phyloP scores from a whole-genome alignment of 176 grass and related monocot species.

The Calamus simplicifolius region DNA sequence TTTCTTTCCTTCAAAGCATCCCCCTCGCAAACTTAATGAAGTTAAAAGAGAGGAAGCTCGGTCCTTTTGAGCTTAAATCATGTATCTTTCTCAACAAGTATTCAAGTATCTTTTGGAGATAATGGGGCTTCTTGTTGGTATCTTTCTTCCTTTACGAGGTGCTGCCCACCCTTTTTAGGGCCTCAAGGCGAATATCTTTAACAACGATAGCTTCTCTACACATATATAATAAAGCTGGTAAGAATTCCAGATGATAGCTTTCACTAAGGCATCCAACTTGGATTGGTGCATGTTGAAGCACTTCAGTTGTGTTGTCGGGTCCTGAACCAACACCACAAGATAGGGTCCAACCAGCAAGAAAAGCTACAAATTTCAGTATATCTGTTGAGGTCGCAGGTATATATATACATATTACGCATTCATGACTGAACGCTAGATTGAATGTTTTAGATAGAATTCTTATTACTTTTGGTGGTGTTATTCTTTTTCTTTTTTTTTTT shows the following conservation, averaged over 20 bases:
- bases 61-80: too few species aligned
- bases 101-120: slow-evolving; percentile 11
- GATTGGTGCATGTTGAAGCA: slow-evolving; percentile 33
- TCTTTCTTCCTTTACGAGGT: slow-evolving; percentile 48
- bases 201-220: slow-evolving; percentile 25
- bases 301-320: slow-evolving; percentile 19
- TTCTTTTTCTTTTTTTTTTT: too few species aligned
- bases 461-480: too few species aligned
- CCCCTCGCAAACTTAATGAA: too few species aligned
- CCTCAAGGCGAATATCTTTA: slow-evolving; percentile 41
- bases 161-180: slow-evolving; percentile 27
- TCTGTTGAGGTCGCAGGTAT: too few species aligned
- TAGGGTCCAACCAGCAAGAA: slow-evolving; percentile 15
- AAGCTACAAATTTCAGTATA: too few species aligned
- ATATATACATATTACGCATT: too few species aligned
- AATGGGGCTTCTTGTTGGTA: slow-evolving; percentile 29
- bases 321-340: slow-evolving; percentile 18
- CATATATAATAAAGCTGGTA: slow-evolving; percentile 28
- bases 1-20: too few species aligned
- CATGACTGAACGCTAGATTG: too few species aligned
- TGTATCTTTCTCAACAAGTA: too few species aligned
- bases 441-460: too few species aligned
- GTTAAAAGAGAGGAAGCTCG: too few species aligned
- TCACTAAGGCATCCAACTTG: slow-evolving; percentile 10
- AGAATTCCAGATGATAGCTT: slow-evolving; percentile 14